Conservation (phyloP, 2,329 filamentous ascomycete genomes). For the Huntiella bhutanensis region DNA sequence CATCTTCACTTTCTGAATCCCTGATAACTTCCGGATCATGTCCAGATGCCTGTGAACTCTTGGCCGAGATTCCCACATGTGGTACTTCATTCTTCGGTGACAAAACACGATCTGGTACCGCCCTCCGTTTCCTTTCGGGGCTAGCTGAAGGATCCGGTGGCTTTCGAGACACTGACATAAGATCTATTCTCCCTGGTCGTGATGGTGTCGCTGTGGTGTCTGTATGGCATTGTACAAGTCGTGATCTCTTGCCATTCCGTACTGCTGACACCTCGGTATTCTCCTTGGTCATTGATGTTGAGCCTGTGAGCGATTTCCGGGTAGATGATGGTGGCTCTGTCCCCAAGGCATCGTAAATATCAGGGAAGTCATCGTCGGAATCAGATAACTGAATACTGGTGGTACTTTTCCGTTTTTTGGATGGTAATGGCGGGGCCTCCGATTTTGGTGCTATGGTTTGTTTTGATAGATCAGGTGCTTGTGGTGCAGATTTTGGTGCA, state of each 20-base stretch:
- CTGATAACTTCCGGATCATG: slow-evolving; percentile 25
- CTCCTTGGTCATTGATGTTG: background rate
- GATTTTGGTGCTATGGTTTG: slow-evolving; percentile 19
- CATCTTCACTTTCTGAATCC: slow-evolving; percentile 36
- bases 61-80: background rate
- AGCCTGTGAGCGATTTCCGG: slow-evolving; percentile 14
- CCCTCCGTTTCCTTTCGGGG: slow-evolving; percentile 9
- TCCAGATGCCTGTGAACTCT: slow-evolving; percentile 12
- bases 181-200: slow-evolving; percentile 5
- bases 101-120: slow-evolving; percentile 9
- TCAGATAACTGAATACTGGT: slow-evolving; percentile 22
- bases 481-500: background rate
- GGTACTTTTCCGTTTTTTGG: slow-evolving; percentile 33
- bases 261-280: background rate
- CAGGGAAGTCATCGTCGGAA: slow-evolving; percentile 30
- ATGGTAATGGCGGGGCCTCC: background rate
- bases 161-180: no score
- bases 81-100: slow-evolving; percentile 9
- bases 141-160: slow-evolving; percentile 1
- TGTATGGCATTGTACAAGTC: slow-evolving; percentile 4
- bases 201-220: slow-evolving; percentile 14
- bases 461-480: slow-evolving; percentile 9
- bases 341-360: slow-evolving; percentile 31
- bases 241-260: slow-evolving; percentile 8
- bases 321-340: slow-evolving; percentile 20